Evolutionary conservation across 306 rosid genomes (phyloP).

Genomic region (Inga oerstediana): DNA sequence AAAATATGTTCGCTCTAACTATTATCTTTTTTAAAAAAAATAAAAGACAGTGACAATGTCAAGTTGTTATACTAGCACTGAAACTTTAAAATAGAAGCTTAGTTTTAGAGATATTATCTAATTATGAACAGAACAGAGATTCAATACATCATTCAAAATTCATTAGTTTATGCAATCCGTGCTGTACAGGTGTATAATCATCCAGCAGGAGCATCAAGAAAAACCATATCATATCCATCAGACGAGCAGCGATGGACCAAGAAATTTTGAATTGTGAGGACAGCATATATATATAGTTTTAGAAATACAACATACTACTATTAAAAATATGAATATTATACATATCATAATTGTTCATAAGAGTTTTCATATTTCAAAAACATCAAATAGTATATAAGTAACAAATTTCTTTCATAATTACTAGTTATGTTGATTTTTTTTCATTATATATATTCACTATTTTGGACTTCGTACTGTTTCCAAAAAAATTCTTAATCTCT

Average conservation of each 20-base stretch:
- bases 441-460: too few species aligned
- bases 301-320: too few species aligned
- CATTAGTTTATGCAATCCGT: neutral
- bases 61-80: neutral
- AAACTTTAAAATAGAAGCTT: neutral
- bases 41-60: neutral
- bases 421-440: too few species aligned
- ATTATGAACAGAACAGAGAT: neutral
- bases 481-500: too few species aligned
- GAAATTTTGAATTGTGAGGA: neutral
- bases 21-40: neutral
- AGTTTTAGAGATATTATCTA: neutral
- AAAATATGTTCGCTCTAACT: conserved; percentile 23
- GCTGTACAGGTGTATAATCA: neutral
- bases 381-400: too few species aligned
- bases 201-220: neutral
- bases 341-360: too few species aligned
- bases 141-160: conserved; percentile 5
- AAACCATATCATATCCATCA: neutral
- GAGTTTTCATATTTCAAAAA: too few species aligned
- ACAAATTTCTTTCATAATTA: too few species aligned
- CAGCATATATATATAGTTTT: too few species aligned
- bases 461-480: too few species aligned
- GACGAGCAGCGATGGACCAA: neutral
- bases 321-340: too few species aligned